Evolutionary conservation across 352 stramenopile genomes (phyloP).

Genomic region (Globisporangium paddicum): DNA sequence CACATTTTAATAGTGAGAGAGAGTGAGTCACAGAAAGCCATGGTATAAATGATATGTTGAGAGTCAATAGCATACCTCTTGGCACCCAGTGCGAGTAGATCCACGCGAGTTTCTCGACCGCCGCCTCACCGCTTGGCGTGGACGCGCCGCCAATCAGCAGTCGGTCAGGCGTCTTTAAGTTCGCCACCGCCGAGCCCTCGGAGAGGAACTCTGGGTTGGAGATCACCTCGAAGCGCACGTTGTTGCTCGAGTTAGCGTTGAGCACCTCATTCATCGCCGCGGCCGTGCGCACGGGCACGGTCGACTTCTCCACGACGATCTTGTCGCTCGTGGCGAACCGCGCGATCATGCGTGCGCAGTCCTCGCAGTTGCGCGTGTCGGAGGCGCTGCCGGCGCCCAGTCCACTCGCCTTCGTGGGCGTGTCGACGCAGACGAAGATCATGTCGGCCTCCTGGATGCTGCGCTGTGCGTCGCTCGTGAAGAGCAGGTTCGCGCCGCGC

Average conservation of each 20-base stretch:
- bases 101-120: conserved; percentile 90
- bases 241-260: conserved; percentile 89
- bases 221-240: conserved; percentile 95
- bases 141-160: conserved; percentile 98
- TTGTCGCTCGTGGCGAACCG: conserved; percentile 92
- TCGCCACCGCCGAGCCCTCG: conserved; percentile 97
- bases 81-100: conserved; percentile 99
- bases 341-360: conserved; percentile 98
- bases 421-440: conserved; percentile 99
- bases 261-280: conserved; percentile 96
- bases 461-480: conserved; percentile 96
- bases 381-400: conserved; percentile 96
- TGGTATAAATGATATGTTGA: background rate
- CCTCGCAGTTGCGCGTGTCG: conserved; percentile 99
- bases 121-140: conserved; percentile 80
- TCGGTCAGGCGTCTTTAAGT: conserved; percentile 94
- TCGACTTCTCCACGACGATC: conserved; percentile 99
- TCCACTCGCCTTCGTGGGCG: conserved; percentile 96
- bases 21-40: background rate
- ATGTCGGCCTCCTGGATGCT: conserved; percentile 97
- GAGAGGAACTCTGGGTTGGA: conserved; percentile 99
- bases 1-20: background rate
- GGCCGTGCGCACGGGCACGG: conserved; percentile 98
- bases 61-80: conserved; percentile 20
- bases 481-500: conserved; percentile 97